phyloP scores from a whole-genome alignment of 163 green algal genomes.

The Scenedesmus sp. region DNA sequence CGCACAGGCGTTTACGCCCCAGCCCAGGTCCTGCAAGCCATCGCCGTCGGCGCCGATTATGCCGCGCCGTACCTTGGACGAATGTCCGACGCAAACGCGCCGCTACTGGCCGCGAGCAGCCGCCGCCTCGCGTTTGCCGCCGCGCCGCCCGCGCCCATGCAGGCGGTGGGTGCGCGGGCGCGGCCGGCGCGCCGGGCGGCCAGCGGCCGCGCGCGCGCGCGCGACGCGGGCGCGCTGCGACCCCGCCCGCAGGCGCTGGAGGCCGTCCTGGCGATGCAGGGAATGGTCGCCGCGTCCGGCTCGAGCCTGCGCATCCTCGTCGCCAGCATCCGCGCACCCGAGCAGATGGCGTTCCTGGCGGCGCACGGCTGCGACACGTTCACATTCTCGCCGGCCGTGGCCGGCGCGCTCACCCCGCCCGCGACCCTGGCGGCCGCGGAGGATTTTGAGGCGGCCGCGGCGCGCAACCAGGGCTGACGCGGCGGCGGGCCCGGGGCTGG shows the following conservation, averaged over 20 bases:
- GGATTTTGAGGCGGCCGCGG: slow-evolving; percentile 78
- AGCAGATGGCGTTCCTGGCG: slow-evolving; percentile 72
- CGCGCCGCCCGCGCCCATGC: too few species aligned
- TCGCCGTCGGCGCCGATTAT: slow-evolving; percentile 79
- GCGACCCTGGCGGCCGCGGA: slow-evolving; percentile 71
- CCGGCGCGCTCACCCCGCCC: slow-evolving; percentile 64
- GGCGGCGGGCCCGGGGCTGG: too few species aligned
- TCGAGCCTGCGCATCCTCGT: slow-evolving; percentile 78
- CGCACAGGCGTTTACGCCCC: slow-evolving; percentile 26
- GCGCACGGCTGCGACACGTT: slow-evolving; percentile 84
- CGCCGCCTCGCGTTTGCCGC: too few species aligned
- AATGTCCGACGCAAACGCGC: too few species aligned
- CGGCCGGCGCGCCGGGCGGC: too few species aligned
- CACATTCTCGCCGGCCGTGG: slow-evolving; percentile 78
- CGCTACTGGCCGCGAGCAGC: too few species aligned
- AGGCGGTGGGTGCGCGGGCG: too few species aligned
- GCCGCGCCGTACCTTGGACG: slow-evolving; percentile 86
- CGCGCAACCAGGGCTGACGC: slow-evolving; percentile 48
- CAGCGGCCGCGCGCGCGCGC: too few species aligned
- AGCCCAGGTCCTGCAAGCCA: slow-evolving; percentile 70
- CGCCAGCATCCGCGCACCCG: slow-evolving; percentile 67
- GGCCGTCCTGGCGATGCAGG: slow-evolving; percentile 15
- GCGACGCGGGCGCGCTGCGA: too few species aligned
- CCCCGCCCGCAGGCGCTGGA: neutral
- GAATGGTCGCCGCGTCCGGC: neutral